Evolutionary conservation across 2,329 filamentous ascomycete genomes (phyloP), one percentile per base, ranked within the genome.

Genomic region (Thielaviopsis punctulata): DNA sequence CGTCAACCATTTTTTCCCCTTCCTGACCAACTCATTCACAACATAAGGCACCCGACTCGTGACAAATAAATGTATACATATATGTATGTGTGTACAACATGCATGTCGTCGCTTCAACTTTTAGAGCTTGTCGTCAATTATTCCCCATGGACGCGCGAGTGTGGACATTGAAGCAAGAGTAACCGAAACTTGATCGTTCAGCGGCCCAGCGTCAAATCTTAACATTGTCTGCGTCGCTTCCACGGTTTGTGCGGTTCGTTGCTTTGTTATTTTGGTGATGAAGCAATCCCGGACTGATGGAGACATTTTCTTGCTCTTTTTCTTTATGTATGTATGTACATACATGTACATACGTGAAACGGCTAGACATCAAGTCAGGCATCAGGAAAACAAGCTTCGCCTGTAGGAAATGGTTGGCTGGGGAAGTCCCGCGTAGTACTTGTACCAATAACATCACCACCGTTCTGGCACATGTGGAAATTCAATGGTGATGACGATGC

Each of bases 131-230:
- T 49, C 55, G 48, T 49, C 45, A 41, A 22, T 45, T 2, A 30
- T 49, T 53, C 24, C 43, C 19, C 12, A 36, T 9, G 45, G 49
- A 69, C 75, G 76, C 64, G 71, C 73, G 76, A 76, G 77, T 80
- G 77, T 80, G 77, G 77, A 80, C 77, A 78, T 66, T 78, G 77
- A 80, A 80, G 77, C 77, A 70, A 80, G 59, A 80, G 67, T 55
- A 67, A 75, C 49, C 46, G n/a, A 36, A 27, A 27, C 10, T 36
- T n/a, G 13, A 2, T 6, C 9, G 22, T 49, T 53, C 53, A 55
- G 25, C 27, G 49, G 53, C 53, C 53, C 49, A 55, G 53, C 45
- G 52, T 27, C 25, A n/a, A n/a, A 6, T 27, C 6, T 36, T 36
- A 53, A 25, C 8, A 49, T 39, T 49, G 53, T 49, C 53, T 55